Evolutionary conservation across 176 grass and related monocot genomes (phyloP), one percentile per base, ranked within the genome.

Genomic region (Musa beccarii): DNA sequence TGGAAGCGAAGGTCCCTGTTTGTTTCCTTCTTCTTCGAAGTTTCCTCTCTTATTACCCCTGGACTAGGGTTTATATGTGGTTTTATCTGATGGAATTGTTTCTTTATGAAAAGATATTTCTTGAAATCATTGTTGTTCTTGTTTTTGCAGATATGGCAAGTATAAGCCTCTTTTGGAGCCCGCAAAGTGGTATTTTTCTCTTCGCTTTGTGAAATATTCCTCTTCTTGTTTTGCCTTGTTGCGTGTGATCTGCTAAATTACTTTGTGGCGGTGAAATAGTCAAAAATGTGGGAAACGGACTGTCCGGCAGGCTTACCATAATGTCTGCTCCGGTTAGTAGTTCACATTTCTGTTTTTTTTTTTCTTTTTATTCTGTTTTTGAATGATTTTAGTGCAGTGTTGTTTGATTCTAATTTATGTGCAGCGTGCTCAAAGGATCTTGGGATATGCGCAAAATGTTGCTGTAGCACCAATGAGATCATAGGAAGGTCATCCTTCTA

Each of bases 241-340:
- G 7, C 54, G 9, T 62, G 13, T 19, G 9, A 49, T 49, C 34
- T 59, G 11, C 19, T 49, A 22, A 22, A 29, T 29, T 72, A 13
- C 2, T 61, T 83, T 75, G 5, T 61, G 15, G n/a, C 78, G 0
- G 2, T 85, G 66, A 84, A 54, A 69, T 82, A 96, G 92, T 34
- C 89, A 92, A 73, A 96, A 96, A 77, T 96, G 92, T 49, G 66
- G 72, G 28, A 96, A 96, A 72, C 75, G 92, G 20, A 68, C 77
- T 12, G 87, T 92, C 20, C 83, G 83, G 51, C 89, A 96, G 65
- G 92, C 89, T 11, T 89, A 96, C 82, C 92, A 92, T 68, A 96
- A 82, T 17, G 69, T 96, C 25, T 96, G 92, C 87, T 79, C 85
- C 13, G 92, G 92, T 96, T 72, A 80, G 14, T 68, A 54, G 51